A percentile compares a stretch with the other conserved stretches of the same genome.
Conservation (phyloP, 2,329 filamentous ascomycete genomes). For the Aspergillus sp. region DNA sequence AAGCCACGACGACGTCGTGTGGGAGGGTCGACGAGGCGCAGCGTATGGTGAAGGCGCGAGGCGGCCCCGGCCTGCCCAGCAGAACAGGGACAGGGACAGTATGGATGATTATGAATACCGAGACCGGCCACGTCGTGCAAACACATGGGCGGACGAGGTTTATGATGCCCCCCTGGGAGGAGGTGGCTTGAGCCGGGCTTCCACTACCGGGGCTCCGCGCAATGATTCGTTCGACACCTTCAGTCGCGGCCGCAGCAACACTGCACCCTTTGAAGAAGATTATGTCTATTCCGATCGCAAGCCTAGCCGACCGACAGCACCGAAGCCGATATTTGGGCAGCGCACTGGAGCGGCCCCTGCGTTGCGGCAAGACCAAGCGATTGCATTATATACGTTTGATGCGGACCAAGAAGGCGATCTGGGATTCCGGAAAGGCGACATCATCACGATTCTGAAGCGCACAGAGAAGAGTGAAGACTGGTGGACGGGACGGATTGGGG, state of each 20-base stretch:
- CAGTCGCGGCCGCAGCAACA: constrained; percentile 30
- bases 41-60: constrained; percentile 61
- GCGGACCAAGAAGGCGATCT: constrained; percentile 87
- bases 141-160: constrained; percentile 43
- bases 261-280: constrained; percentile 36
- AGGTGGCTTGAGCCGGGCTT: constrained; percentile 26
- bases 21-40: constrained; percentile 65
- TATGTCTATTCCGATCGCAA: constrained; percentile 53
- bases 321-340: constrained; percentile 72
- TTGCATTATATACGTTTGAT: constrained; percentile 90
- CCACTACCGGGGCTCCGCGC: constrained; percentile 24
- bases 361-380: constrained; percentile 62
- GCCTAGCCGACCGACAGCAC: constrained; percentile 72
- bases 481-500: constrained; percentile 91
- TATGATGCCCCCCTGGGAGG: constrained; percentile 34
- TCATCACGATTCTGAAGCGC: constrained; percentile 90
- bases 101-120: constrained; percentile 48
- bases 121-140: constrained; percentile 42
- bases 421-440: constrained; percentile 92
- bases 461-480: constrained; percentile 92
- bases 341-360: constrained; percentile 32
- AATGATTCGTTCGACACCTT: constrained; percentile 14
- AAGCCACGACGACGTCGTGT: constrained; percentile 70
- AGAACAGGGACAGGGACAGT: constrained; percentile 27
- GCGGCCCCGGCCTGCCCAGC: constrained; percentile 44